A percentile compares a stretch with the other conserved stretches of the same genome.
Evolutionary conservation across 768 basidiomycete species (phyloP).

Genomic region (Pleurotus pulmonarius): DNA sequence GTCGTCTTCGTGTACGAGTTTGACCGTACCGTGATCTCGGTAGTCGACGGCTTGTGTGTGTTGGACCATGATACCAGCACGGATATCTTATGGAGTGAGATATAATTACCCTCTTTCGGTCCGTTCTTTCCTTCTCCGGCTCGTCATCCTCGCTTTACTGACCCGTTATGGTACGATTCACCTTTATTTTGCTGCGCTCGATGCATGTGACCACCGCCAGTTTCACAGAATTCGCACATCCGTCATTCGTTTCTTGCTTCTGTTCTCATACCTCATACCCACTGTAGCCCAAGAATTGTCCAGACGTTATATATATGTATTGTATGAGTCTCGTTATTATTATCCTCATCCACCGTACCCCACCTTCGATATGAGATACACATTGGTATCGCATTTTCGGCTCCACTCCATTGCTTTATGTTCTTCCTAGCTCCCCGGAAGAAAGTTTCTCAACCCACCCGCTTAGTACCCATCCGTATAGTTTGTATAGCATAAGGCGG

Average conservation of each 20-base stretch:
- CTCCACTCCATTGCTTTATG: too few relatives aligned
- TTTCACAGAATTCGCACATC: not conserved
- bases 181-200: not conserved
- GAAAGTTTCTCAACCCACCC: too few relatives aligned
- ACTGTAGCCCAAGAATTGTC: constrained; percentile 2
- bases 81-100: constrained; percentile 31
- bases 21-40: constrained; percentile 48
- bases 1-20: constrained; percentile 65
- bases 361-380: not conserved
- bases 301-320: not conserved
- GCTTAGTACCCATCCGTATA: too few relatives aligned
- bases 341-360: not conserved
- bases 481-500: too few relatives aligned
- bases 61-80: constrained; percentile 25
- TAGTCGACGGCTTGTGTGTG: constrained; percentile 29
- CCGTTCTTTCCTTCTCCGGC: not conserved
- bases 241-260: not conserved
- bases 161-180: not conserved
- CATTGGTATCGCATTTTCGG: too few relatives aligned
- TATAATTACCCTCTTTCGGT: constrained; percentile 12
- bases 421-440: too few relatives aligned
- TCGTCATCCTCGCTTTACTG: not conserved
- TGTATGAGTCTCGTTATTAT: not conserved
- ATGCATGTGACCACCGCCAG: not conserved
- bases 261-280: not conserved